Base-by-base conservation (phyloP, 176 grass and related monocot species). In the Saccharum spontaneum region DNA sequence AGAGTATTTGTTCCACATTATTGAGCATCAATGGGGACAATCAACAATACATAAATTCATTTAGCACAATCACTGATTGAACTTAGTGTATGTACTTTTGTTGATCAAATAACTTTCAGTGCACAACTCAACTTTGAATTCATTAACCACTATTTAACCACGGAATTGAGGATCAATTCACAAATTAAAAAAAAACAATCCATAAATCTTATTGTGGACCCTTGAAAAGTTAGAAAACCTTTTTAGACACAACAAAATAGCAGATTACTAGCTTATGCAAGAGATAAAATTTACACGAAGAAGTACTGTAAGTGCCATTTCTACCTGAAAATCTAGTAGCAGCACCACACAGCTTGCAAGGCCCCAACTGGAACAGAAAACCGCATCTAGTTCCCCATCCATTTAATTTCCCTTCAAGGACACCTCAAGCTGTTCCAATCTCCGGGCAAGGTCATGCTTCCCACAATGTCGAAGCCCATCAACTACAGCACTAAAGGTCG, bases 381-480 rank as follows among this genome's bases (percentile, higher is more conserved):
- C 3, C 20, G 8, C 66, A 66, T 71, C 18, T 63, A 33, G 23
- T 65, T 66, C 12, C 17, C 17, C 16, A 85, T 75, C 20, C 22
- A 67, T 81, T 91, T 73, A 93, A 83, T 85, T 81, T 55, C 82
- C 80, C 50, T 86, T 92, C 7, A 91, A 17, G 10, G 91, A 95
- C 60, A 94, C 69, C 83, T 95, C 93, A 80, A 98, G 71, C 68
- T 95, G 89, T 67, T 95, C 93, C 73, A 98, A 88, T 82, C 60
- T 98, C 71, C 52, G 84, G 72, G 91, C 96, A 4, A 95, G 85
- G 24, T 95, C 96, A 55, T 92, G 89, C 43, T 94, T 95, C 43
- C 93, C 91, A 67, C 90, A 83, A 78, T 94, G 89, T 59, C 85
- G 87, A 84, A 95, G 76, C 28, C 96, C 93, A 70, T 94, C 85